Evolutionary conservation across 495 filamentous ascomycete genomes (phyloP).

Genomic region (Penicillium canescens): DNA sequence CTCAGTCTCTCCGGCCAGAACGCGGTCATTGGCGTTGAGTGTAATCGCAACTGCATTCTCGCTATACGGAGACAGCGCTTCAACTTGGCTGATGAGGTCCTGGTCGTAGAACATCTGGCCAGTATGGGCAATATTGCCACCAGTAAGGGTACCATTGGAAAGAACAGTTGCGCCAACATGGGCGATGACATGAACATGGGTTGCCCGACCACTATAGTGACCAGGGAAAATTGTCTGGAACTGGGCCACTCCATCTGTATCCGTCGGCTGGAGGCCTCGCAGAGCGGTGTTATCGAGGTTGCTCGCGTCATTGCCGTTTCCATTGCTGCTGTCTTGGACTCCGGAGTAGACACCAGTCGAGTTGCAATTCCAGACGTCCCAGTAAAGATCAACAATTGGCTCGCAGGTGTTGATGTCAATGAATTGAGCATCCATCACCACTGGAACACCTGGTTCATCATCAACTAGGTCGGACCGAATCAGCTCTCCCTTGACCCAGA

Average conservation of each 20-base stretch:
- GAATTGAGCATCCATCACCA: conserved; percentile 56
- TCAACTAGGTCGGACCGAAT: conserved; percentile 54
- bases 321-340: conserved; percentile 3
- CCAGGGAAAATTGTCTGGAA: conserved; percentile 49
- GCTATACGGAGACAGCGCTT: conserved; percentile 51
- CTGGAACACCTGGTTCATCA: conserved; percentile 44
- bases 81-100: conserved; percentile 37
- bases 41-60: conserved; percentile 45
- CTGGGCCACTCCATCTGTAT: conserved; percentile 39
- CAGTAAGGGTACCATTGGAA: conserved; percentile 44
- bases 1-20: conserved; percentile 44
- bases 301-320: not conserved
- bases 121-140: conserved; percentile 49
- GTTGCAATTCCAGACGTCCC: conserved; percentile 60
- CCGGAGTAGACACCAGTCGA: conserved; percentile 54
- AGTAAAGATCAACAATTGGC: conserved; percentile 46
- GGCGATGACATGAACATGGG: conserved; percentile 42
- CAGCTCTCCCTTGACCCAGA: conserved; percentile 41
- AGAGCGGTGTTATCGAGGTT: conserved; percentile 44
- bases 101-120: conserved; percentile 59
- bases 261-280: conserved; percentile 44
- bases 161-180: conserved; percentile 39
- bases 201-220: conserved; percentile 45
- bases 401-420: conserved; percentile 54
- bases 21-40: conserved; percentile 46